Evolutionary conservation across 139 green algal species (phyloP), one percentile per base, ranked within the genome.

Genomic region (Trebouxia sp.): DNA sequence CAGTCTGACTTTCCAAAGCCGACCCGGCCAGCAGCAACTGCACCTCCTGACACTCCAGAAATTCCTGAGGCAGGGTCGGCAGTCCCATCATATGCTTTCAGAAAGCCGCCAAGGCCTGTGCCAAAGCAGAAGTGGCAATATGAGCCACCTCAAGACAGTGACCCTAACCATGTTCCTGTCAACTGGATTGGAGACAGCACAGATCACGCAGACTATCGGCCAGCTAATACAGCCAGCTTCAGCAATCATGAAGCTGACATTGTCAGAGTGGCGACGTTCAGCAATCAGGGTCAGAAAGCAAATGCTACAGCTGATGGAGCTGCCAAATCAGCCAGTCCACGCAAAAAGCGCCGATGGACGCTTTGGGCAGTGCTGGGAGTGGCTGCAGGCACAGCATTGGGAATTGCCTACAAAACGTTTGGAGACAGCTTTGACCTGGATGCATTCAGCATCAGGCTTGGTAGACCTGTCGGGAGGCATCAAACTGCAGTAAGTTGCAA

Each of bases 191-290:
- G 62, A 17, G 62, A 72, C 62, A 72, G 62, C 32, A 72, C 62
- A 45, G 62, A 72, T 24, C 62, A 72, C 28, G 62, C 35, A 3
- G 62, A 37, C 12, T 72, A 72, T 35, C 24, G 62, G 62, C 62
- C 62, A 72, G 11, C 62, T 6, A 72, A 72, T 24, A 72, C 62
- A 22, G 32, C 62, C 35, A 72, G 62, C 62, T 72, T 72, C 62
- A 72, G 62, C 62, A 72, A 72, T 72, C 62, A 72, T 45, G 62
- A 72, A 41, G n/a, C 62, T 28, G 62, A 72, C 35, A 72, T 72
- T 72, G 62, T 72, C 35, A 72, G 62, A 22, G 62, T 72, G 3
- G 62, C 62, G 28, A 72, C 62, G 15, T 72, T 72, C 62, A 72
- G 62, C 35, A 72, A 32, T 24, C 32, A 45, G 17, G 62, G 35